Percentiles rank a stretch among this genome's conserved stretches.
Conservation (phyloP, 306 rosid species). For the Cucurbita pepo region DNA sequence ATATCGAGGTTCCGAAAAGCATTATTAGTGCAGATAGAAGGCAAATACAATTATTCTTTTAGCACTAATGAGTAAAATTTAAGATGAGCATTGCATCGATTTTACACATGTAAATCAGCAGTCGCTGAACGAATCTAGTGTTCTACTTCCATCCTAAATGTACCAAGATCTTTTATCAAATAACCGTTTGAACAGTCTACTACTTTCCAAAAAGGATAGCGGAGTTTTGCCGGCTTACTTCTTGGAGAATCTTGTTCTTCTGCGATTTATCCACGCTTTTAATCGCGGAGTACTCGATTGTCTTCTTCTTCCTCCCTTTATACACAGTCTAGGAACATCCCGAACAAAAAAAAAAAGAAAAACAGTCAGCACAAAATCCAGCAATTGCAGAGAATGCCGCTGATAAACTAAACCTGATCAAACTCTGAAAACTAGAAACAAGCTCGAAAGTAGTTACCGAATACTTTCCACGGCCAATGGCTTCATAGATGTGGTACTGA, state of each 20-base stretch:
- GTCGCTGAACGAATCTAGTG: background rate
- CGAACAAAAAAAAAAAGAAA: background rate
- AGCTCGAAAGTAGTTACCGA: conserved; percentile 32
- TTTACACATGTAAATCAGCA: background rate
- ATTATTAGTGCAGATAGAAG: background rate
- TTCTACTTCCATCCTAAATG: background rate
- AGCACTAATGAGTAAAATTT: background rate
- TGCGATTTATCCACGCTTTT: conserved; percentile 90
- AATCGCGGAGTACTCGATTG: conserved; percentile 84
- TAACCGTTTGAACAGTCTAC: background rate
- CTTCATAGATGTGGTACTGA: conserved; percentile 89
- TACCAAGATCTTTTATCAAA: background rate
- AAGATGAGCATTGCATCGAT: background rate
- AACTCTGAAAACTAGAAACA: background rate
- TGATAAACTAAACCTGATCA: background rate
- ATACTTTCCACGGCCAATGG: conserved; percentile 88
- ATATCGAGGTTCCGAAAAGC: background rate
- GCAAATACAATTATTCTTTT: background rate
- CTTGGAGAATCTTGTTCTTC: conserved; percentile 82
- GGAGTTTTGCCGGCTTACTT: conserved; percentile 29
- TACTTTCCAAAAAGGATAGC: background rate
- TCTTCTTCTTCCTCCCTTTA: conserved; percentile 96
- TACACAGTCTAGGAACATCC: conserved; percentile 55
- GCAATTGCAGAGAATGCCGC: background rate
- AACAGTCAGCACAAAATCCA: background rate